Base-by-base conservation (phyloP, 2,329 filamentous ascomycete genomes). In the Pezicula radicicola region DNA sequence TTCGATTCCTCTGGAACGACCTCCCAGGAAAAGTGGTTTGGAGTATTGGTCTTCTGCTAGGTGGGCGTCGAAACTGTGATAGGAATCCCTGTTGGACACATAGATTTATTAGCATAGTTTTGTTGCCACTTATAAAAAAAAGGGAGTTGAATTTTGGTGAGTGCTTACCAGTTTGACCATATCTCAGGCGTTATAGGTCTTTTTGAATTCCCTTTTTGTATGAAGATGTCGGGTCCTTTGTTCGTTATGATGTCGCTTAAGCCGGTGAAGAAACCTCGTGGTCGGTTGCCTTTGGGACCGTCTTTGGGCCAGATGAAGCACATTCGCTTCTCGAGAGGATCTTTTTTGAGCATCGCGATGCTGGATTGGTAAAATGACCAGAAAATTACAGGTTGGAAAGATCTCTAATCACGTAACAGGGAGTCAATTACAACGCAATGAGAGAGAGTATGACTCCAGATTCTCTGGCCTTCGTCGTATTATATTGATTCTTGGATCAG, bases 151-250 rank as follows among this genome's bases (percentile, higher is more conserved):
- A 2, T 25, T 25, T 25, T 25, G 25, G 2, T 3, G 16, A 19
- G 10, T 28, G 10, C 42, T 49, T 52, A 63, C 65, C 65, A 67
- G 48, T 67, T 67, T 10, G 56, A 55, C 64, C 65, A 67, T 27
- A 46, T 19, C 15, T 66, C 65, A 4, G 55, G 55, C n/a, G 15
- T 49, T 44, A 66, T 63, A 5, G 60, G 48, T 1, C 18, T 53
- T 3, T 40, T 52, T 6, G 51, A 55, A 19, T 56, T 49, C 44
- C 57, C 52, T 40, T 40, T 52, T 18, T 61, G 60, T 7, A 74
- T 60, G 35, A 69, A 73, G 5, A 75, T 69, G 58, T 75, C 72
- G 12, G 72, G 71, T 1, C 72, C 72, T 50, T 65, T 69, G 35
- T 66, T 67, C 7, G 55, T 66, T 15, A 73, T 40, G 48, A 74